Evolutionary conservation across 2,329 filamentous ascomycete genomes (phyloP), one percentile per base, ranked within the genome.

Genomic region (Alternaria ethzedia): DNA sequence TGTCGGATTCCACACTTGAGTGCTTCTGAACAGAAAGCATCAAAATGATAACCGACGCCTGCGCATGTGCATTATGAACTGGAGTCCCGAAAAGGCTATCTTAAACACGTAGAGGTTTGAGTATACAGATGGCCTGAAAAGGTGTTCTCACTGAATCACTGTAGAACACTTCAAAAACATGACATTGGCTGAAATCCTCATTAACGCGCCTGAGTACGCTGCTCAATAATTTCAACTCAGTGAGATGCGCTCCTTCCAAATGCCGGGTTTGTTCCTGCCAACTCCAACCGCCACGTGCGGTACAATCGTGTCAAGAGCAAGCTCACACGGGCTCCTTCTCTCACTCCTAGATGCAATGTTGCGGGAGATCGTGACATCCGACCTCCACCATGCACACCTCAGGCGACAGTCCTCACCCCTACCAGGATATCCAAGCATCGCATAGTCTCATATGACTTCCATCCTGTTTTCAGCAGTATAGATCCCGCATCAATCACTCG

Each of bases 401-500:
- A 67, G 70, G 66, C 67, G 69, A 74, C 67, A 70, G 41, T 66
- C 70, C 65, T 68, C 64, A 64, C 68, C 63, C 65, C 64, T 65
- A 61, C 54, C 69, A 70, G 70, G 63, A 78, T 79, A 78, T 76
- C 21, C 69, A 67, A 79, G 73, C 77, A 80, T 79, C 68, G 72
- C 69, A 76, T 78, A 76, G 76, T 77, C 73, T 72, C 74, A 75
- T 73, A 79, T 78, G 76, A 74, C 75, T 77, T 78, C 78, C 63
- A 61, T 72, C 66, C 75, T 76, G 72, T 68, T 73, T 73, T 67
- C 75, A 74, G 67, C 72, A 78, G 68, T 70, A 76, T 71, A 65
- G 66, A 73, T 74, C 72, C 71, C 72, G 64, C 74, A 76, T 75
- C 72, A 74, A 75, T 73, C 73, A 72, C 66, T 72, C 69, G 66